Percentiles rank a stretch among this genome's conserved stretches.
Conservation (phyloP, 768 basidiomycete genomes). For the Lactifluus volemus region DNA sequence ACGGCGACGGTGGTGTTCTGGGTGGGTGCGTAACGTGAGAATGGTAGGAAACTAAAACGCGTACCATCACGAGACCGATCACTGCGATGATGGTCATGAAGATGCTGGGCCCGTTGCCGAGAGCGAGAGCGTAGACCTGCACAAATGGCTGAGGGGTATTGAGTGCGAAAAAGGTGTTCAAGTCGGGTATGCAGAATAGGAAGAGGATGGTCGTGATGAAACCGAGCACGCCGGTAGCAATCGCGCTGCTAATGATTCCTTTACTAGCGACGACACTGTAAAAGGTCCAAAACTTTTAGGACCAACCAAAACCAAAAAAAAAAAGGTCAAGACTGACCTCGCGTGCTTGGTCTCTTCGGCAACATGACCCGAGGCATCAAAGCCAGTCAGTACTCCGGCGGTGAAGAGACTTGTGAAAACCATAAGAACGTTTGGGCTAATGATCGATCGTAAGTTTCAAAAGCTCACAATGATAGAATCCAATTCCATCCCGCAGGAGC, state of each 20-base stretch:
- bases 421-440: neutral
- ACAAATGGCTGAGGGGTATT: constrained; percentile 89
- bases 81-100: constrained; percentile 85
- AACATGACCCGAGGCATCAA: constrained; percentile 83
- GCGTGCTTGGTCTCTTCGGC: constrained; percentile 87
- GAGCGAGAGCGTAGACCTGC: constrained; percentile 73
- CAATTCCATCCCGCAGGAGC: constrained; percentile 87
- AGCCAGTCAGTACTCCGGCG: constrained; percentile 82
- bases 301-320: no score
- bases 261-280: constrained; percentile 66
- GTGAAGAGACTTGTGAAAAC: constrained; percentile 60
- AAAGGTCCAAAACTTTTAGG: no score
- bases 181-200: constrained; percentile 76
- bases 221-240: constrained; percentile 70
- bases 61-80: constrained; percentile 75
- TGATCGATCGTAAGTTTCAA: neutral
- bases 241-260: constrained; percentile 70
- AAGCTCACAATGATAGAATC: constrained; percentile 74
- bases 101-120: constrained; percentile 69
- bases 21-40: neutral
- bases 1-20: constrained; percentile 84
- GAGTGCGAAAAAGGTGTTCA: constrained; percentile 65
- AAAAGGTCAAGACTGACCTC: constrained; percentile 28
- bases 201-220: constrained; percentile 74
- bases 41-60: constrained; percentile 19